phyloP scores from a whole-genome alignment of 73 alveolate genomes.

The Urostyla sp. region DNA sequence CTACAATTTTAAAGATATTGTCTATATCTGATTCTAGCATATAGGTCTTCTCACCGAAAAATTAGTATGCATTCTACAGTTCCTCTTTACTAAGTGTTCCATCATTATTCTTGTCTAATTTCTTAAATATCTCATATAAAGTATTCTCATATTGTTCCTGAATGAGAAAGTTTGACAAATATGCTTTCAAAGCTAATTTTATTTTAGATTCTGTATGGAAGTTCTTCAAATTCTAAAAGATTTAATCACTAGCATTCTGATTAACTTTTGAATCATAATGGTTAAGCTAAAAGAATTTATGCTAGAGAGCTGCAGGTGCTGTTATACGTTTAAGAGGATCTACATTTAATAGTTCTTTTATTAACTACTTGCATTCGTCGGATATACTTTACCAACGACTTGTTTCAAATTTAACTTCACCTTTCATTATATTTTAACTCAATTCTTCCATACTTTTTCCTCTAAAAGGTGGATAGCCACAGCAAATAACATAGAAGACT shows the following conservation, averaged over 20 bases:
- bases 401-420: background rate
- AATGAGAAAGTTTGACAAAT: slow-evolving; percentile 31
- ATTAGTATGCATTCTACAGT: slow-evolving; percentile 30
- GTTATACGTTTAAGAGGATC: slow-evolving; percentile 16
- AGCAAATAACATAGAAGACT: slow-evolving; percentile 25
- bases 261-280: background rate
- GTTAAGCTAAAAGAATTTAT: background rate
- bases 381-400: slow-evolving; percentile 2
- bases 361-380: background rate
- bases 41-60: slow-evolving; percentile 44
- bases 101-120: slow-evolving; percentile 22
- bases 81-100: slow-evolving; percentile 52
- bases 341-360: slow-evolving; percentile 7
- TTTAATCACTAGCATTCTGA: background rate
- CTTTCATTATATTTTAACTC: slow-evolving; percentile 1
- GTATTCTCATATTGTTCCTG: slow-evolving; percentile 43
- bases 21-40: slow-evolving; percentile 46
- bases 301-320: slow-evolving; percentile 12
- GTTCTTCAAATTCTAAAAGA: slow-evolving; percentile 13
- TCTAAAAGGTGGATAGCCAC: slow-evolving; percentile 60
- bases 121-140: slow-evolving; percentile 4
- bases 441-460: slow-evolving; percentile 42
- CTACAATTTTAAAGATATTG: slow-evolving; percentile 34
- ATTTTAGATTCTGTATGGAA: slow-evolving; percentile 33
- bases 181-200: slow-evolving; percentile 28